These are phyloP conservation scores for Nemophila menziesii DNA, from an alignment of 257 asterid genomes.

Conservation along the genomic window DNA sequence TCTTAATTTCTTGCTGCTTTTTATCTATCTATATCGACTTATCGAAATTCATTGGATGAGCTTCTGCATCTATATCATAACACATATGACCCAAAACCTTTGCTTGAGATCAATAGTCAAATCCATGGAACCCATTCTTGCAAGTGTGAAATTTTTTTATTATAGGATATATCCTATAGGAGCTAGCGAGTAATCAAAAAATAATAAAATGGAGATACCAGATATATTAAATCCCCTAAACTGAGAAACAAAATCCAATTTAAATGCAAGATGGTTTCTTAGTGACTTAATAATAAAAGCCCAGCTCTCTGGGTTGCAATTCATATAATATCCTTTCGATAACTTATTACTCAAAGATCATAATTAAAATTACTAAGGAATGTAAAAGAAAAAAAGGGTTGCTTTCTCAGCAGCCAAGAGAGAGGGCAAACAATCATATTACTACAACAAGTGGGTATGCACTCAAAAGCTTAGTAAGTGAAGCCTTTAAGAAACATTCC, in stretches of 20 bases:
- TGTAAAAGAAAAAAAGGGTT: not conserved
- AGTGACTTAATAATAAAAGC: not conserved
- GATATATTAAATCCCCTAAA: too few relatives aligned
- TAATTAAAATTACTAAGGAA: not conserved
- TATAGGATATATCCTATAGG: too few relatives aligned
- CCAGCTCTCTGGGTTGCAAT: not conserved
- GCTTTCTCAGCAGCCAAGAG: not conserved
- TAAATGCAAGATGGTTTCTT: not conserved
- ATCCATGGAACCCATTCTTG: too few relatives aligned
- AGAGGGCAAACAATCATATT: not conserved
- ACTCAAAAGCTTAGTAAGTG: constrained; percentile 39
- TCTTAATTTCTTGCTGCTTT: too few relatives aligned
- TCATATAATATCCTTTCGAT: not conserved
- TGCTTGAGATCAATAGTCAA: too few relatives aligned
- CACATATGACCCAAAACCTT: too few relatives aligned
- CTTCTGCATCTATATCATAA: too few relatives aligned
- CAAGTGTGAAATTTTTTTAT: too few relatives aligned
- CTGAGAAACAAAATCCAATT: not conserved
- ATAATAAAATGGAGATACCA: not conserved
- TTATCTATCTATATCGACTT: too few relatives aligned
- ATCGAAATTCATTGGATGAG: too few relatives aligned
- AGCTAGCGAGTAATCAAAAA: too few relatives aligned
- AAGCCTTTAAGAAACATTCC: constrained; percentile 94
- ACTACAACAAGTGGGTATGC: not conserved
- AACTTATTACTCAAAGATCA: not conserved